Evolutionary conservation across 1,284 basidiomycete genomes (phyloP), one percentile per base, ranked within the genome.

Genomic region (Irpex rosettiformis): DNA sequence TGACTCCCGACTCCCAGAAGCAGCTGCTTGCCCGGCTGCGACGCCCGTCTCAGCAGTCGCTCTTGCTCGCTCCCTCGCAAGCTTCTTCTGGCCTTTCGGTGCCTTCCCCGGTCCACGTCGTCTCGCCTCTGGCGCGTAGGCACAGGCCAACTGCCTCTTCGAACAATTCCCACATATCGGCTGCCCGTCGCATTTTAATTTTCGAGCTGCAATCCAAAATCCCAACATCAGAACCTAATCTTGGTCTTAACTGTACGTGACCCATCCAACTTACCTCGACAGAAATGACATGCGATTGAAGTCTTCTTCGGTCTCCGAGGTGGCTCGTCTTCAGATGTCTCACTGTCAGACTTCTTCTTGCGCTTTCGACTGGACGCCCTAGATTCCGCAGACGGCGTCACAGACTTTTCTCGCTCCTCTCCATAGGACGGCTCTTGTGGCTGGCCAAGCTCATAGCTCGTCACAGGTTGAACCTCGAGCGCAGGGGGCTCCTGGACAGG

Each of bases 21-120:
- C 27, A 10, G 24, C 25, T n/a, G n/a, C n/a, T n/a, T n/a, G n/a
- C n/a, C n/a, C n/a, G n/a, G n/a, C n/a, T n/a, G n/a, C n/a, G n/a
- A n/a, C n/a, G n/a, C n/a, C n/a, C n/a, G 42, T 13, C 25, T 16
- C 30, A 58, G 28, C 57, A 27, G 11, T 43, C 37, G 51, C 42
- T 56, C 30, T 29, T 24, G 53, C 29, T 52, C 49, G 29, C 33
- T 37, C 33, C 33, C 33, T 37, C 33, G 33, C 33, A 22, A 33
- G n/a, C 45, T 52, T 58, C 25, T 56, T 56, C 47, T 56, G 45
- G 33, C 74, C 81, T 67, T 83, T 84, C 22, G 82, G 80, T 33
- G 83, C 81, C 71, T 86, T 89, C 24, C 87, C 88, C 60, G 86
- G 87, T 4, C 88, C 88, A 52, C 88, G 81, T 33, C 88, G 79